These are phyloP conservation scores for Tetrapisispora phaffii DNA, from an alignment of 805 yeast genomes.

Conservation along the genomic window DNA sequence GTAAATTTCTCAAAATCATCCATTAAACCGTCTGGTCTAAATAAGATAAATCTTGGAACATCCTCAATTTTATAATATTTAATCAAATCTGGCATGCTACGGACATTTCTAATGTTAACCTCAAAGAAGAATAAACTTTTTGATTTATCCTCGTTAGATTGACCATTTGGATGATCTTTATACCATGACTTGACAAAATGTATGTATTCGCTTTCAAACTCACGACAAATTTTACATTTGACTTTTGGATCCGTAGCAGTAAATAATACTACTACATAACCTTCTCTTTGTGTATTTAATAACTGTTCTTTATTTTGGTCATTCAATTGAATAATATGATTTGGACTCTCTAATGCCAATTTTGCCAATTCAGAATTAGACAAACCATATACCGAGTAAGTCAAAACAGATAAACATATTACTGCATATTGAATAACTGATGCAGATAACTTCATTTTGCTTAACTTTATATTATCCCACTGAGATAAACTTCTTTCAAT, in stretches of 20 bases:
- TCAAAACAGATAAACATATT: neutral
- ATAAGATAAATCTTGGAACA: conserved; percentile 70
- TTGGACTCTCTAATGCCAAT: conserved; percentile 21
- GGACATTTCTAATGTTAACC: conserved; percentile 59
- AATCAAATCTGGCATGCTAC: conserved; percentile 38
- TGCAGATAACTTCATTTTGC: neutral
- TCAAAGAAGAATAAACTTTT: conserved; percentile 53
- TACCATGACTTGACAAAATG: conserved; percentile 56
- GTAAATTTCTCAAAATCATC: conserved; percentile 22
- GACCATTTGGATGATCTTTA: conserved; percentile 46
- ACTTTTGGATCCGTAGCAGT: conserved; percentile 68
- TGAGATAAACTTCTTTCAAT: too few species aligned
- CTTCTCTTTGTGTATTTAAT: conserved; percentile 54
- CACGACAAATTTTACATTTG: conserved; percentile 67
- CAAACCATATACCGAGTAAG: neutral
- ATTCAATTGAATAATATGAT: conserved; percentile 40
- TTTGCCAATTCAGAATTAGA: conserved; percentile 16
- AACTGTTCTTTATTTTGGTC: conserved; percentile 50
- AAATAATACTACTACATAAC: conserved; percentile 56
- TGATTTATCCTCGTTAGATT: conserved; percentile 13
- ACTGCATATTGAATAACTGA: neutral
- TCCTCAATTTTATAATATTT: conserved; percentile 42
- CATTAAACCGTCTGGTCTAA: conserved; percentile 42
- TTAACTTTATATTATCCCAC: too few species aligned
- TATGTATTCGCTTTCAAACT: conserved; percentile 56